These are phyloP conservation scores for Sanguinoderma infundibulare DNA, from an alignment of 1,284 basidiomycete species.

Conservation along the genomic window DNA sequence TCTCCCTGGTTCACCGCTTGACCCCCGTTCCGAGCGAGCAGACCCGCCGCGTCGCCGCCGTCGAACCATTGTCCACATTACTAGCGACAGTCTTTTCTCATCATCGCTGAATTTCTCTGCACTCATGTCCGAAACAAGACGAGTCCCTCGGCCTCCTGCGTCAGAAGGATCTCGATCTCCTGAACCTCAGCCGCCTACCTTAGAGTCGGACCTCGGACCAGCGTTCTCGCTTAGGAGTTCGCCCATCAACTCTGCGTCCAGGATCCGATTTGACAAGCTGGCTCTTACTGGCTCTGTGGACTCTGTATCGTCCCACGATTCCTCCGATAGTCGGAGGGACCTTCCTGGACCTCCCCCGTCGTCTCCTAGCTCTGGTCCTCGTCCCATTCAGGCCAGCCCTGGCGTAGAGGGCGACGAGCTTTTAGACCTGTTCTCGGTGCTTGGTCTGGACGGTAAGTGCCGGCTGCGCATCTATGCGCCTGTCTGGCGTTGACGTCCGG, in stretches of 20 bases:
- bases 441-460: slow-evolving; percentile 37
- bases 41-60: slow-evolving; percentile 30
- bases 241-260: background rate
- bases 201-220: slow-evolving; percentile 14
- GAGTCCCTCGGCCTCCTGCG: slow-evolving; percentile 18
- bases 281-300: background rate
- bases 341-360: background rate
- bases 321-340: slow-evolving; percentile 7
- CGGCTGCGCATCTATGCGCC: background rate
- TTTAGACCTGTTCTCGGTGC: slow-evolving; percentile 34
- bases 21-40: slow-evolving; percentile 9
- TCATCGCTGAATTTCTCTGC: slow-evolving; percentile 39
- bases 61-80: slow-evolving; percentile 33
- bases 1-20: slow-evolving; percentile 20
- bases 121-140: slow-evolving; percentile 27
- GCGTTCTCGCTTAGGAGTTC: slow-evolving; percentile 20
- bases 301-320: background rate
- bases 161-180: slow-evolving; percentile 17
- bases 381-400: background rate
- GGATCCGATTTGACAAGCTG: background rate
- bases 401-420: slow-evolving; percentile 33
- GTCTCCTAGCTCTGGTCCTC: slow-evolving; percentile 7
- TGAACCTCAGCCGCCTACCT: background rate
- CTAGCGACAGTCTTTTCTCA: slow-evolving; percentile 41
- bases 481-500: background rate